phyloP scores from a whole-genome alignment of 345 rosid species.

The Euphorbia lathyris region DNA sequence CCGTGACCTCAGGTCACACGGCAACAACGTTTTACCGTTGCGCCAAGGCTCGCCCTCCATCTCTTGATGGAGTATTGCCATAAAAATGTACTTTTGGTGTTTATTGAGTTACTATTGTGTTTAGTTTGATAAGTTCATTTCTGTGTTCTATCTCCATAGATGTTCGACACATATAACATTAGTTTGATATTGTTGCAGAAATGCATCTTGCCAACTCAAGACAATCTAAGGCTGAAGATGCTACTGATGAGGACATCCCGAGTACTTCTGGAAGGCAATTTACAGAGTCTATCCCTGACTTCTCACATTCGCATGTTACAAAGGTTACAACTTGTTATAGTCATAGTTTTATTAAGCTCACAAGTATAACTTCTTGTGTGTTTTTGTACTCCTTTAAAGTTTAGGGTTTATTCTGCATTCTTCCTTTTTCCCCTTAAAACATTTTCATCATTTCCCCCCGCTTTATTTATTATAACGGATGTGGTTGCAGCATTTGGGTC shows the following conservation, averaged over 20 bases:
- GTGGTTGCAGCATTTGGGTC: constrained; percentile 75
- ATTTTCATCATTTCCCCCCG: neutral
- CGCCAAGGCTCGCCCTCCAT: no score
- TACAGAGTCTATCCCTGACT: constrained; percentile 38
- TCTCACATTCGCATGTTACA: constrained; percentile 27
- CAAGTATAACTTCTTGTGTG: neutral
- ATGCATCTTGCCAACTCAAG: constrained; percentile 76
- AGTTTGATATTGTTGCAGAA: constrained; percentile 45
- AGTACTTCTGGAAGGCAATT: constrained; percentile 80
- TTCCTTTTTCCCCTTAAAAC: neutral
- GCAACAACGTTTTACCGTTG: no score
- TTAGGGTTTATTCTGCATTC: neutral
- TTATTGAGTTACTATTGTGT: neutral
- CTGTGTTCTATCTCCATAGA: neutral
- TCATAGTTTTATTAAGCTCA: constrained; percentile 2
- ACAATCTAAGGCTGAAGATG: constrained; percentile 56
- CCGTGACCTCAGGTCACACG: no score
- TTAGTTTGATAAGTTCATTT: neutral
- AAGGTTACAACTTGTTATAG: constrained; percentile 36
- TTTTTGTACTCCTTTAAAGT: neutral
- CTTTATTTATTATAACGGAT: constrained; percentile 12
- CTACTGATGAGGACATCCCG: constrained; percentile 64
- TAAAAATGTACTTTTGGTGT: neutral
- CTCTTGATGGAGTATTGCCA: neutral
- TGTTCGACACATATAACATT: constrained; percentile 8